Base-by-base conservation (phyloP, 129 eudicot genomes). In the Flaveria bidentis region DNA sequence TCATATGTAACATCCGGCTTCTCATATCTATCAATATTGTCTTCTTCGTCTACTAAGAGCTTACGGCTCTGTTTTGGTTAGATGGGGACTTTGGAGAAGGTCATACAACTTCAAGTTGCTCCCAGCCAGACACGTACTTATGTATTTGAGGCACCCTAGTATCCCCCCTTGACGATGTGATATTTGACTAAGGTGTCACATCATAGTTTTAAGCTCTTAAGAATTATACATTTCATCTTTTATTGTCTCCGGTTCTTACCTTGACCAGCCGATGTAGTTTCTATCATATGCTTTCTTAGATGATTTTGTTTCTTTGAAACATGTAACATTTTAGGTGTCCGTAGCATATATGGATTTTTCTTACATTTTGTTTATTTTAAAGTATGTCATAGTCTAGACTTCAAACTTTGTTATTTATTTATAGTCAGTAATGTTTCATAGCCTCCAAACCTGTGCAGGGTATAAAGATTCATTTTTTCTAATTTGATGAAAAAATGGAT, bases 361-460 rank as follows among this genome's bases (percentile, higher is more conserved):
- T 20, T 20, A 57, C 64, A 17, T 9, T 56, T 56, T 56, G 28
- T 18, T 17, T 56, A 26, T 60, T 26, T 60, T 56, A 25, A 60
- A 60, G 66, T 25, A 12, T 5, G 13, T 50, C 28, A 49, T 25
- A 50, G 22, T 28, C 45, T 50, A 2, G 26, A 3, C 3, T 51
- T 50, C 14, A 64, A 36, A 2, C 1, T 17, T 67, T 25, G 10
- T 33, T 58, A 17, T 36, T 3, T 13, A 26, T 72, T n/a, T 22
- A 58, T 76, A 67, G 39, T 23, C 13, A 41, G 17, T 73, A 64
- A 65, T 65, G 25, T 8, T 64, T 73, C 26, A 44, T 23, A 65
- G 62, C 49, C 64, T 63, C 45, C 58, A 53, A 46, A 22, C 72
- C 75, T 66, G 79, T 86, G 90, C 96, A 83, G 92, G 92, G 30